Evolutionary conservation across 169 alveolate genomes (phyloP), one percentile per base, ranked within the genome.

Genomic region (Eimeria mitis): DNA sequence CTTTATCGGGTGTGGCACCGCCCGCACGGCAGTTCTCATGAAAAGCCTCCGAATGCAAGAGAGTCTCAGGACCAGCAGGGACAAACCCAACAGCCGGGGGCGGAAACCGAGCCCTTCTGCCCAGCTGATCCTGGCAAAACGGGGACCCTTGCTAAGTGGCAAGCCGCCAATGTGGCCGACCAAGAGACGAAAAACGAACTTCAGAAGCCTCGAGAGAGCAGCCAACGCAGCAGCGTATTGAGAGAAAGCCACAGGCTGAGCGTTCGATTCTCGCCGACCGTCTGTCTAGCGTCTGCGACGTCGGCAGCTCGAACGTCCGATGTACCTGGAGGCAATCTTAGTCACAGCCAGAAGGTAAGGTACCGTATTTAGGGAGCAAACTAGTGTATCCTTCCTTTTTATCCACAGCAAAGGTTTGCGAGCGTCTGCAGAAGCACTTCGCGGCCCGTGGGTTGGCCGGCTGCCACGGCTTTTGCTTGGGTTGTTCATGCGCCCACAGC

Each of bases 1-100:
- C 68, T 44, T 23, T 78, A 78, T 49, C 88, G 88, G 61, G 88
- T 78, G 88, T 78, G 88, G 88, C 65, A 3, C 14, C 88, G 88
- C 68, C 88, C 88, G 44, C 88, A 78, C 52, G 88, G 88, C 70
- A 34, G 68, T 28, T n/a, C 47, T 4, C 88, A 25, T 7, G 68
- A n/a, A 78, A 31, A 8, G 7, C 85, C 0, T 75, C 65, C 88
- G 40, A 14, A 28, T 9, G 44, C 83, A 73, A 73, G 54, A 1
- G 83, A 28, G 1, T 11, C 37, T 3, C 37, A 73, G 54, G 56
- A 73, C n/a, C n/a, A 40, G 34, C 52, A 21, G n/a, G 2, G 19
- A 16, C 14, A 73, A 42, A 40, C 34, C n/a, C 42, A 73, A 40
- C 83, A 40, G 83, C 54, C 16, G 56, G 19, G 6, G 13, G 83